These are phyloP conservation scores for Bertia moriformis DNA, from an alignment of 2,329 filamentous ascomycete genomes.

Conservation along the genomic window DNA sequence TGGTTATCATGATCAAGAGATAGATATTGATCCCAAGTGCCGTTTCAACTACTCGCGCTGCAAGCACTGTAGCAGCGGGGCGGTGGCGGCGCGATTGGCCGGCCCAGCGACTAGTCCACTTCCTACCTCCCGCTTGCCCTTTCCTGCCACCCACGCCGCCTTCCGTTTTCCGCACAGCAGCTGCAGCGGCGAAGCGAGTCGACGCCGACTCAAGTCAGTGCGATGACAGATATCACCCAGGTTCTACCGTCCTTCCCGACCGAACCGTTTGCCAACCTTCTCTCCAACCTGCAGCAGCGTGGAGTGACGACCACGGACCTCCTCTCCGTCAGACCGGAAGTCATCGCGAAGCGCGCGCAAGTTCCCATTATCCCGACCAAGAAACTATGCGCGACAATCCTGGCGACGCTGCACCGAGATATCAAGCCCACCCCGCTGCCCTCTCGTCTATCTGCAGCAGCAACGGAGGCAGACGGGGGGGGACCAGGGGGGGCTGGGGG, in stretches of 20 bases:
- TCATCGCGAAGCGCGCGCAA: conserved; percentile 74
- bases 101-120: too few species aligned
- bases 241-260: conserved; percentile 70
- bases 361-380: conserved; percentile 70
- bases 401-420: conserved; percentile 52
- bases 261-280: conserved; percentile 56
- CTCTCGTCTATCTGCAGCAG: not conserved
- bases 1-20: too few species aligned
- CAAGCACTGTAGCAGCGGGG: too few species aligned
- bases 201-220: too few species aligned
- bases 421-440: conserved; percentile 23
- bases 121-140: conserved; percentile 9
- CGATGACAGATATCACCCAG: conserved; percentile 74
- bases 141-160: too few species aligned
- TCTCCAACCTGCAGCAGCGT: conserved; percentile 68
- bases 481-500: not conserved
- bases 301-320: conserved; percentile 70
- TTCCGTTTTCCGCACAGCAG: too few species aligned
- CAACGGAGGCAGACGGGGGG: not conserved
- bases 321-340: conserved; percentile 65
- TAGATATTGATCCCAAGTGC: too few species aligned
- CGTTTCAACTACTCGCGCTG: too few species aligned
- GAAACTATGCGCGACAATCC: conserved; percentile 53
- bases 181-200: too few species aligned
- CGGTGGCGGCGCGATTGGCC: too few species aligned